Evolutionary conservation across 768 basidiomycete genomes (phyloP).

Genomic region (Boletus insuetus): DNA sequence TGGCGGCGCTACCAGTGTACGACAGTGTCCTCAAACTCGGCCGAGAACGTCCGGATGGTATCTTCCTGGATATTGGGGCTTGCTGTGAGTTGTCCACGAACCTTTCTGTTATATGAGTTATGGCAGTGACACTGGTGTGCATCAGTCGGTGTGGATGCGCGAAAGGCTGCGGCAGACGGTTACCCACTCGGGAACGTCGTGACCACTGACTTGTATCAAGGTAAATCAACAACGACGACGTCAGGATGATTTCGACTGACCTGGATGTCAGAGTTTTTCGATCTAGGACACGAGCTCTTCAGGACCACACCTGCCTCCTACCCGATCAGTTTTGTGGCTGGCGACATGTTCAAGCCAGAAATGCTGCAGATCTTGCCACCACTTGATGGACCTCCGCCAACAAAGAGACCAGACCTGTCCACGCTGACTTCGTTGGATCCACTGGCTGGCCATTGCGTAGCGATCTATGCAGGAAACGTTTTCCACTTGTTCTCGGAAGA

Average conservation of each 20-base stretch:
- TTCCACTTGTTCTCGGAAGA: conserved; percentile 38
- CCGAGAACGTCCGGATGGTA: conserved; percentile 31
- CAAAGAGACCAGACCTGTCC: conserved; percentile 26
- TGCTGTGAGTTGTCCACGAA: conserved; percentile 33
- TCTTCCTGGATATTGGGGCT: conserved; percentile 45
- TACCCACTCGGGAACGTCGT: conserved; percentile 40
- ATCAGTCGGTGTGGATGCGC: conserved; percentile 33
- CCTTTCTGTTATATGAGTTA: not conserved
- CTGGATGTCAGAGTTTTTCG: conserved; percentile 46
- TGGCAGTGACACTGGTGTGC: not conserved
- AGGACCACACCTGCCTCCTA: conserved; percentile 49
- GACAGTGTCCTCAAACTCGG: conserved; percentile 33
- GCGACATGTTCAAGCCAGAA: conserved; percentile 49
- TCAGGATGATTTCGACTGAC: not conserved
- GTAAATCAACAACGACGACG: conserved; percentile 15
- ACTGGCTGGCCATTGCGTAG: conserved; percentile 46
- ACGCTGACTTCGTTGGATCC: conserved; percentile 43
- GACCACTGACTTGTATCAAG: conserved; percentile 37
- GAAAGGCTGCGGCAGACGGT: conserved; percentile 42
- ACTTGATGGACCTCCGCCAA: conserved; percentile 21
- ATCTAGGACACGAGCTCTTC: conserved; percentile 60
- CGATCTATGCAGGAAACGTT: conserved; percentile 46
- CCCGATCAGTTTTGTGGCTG: conserved; percentile 50
- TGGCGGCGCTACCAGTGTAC: conserved; percentile 14
- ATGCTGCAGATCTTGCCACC: conserved; percentile 37